phyloP scores from a whole-genome alignment of 495 filamentous ascomycete genomes.

The Lophiotrema nucula region DNA sequence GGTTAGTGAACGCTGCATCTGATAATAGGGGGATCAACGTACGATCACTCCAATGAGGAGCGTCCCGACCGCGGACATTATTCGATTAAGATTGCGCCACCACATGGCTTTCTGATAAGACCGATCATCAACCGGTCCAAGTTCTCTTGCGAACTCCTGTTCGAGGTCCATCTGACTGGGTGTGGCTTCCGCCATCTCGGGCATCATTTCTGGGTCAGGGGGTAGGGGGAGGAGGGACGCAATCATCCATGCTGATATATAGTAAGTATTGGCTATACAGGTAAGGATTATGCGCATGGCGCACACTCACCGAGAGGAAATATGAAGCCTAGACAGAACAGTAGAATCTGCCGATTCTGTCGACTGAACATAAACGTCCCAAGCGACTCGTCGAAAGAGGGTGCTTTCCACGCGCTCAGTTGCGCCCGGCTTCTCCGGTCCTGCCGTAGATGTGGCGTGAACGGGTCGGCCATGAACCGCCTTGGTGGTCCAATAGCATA shows the following conservation, averaged over 20 bases:
- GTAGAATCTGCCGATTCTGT: conserved; percentile 75
- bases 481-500: conserved; percentile 27
- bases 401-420: conserved; percentile 56
- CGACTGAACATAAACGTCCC: conserved; percentile 60
- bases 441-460: conserved; percentile 71
- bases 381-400: conserved; percentile 64
- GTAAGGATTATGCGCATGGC: not conserved
- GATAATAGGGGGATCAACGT: conserved; percentile 38
- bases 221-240: conserved; percentile 82
- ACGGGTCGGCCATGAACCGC: conserved; percentile 40
- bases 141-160: conserved; percentile 32
- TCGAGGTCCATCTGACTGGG: conserved; percentile 36
- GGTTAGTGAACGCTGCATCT: not conserved
- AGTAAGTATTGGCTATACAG: conserved; percentile 3
- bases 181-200: conserved; percentile 14
- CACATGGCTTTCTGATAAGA: conserved; percentile 78
- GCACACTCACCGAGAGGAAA: conserved; percentile 68
- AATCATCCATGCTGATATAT: conserved; percentile 71
- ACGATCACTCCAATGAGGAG: conserved; percentile 74
- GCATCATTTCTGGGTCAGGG: conserved; percentile 16
- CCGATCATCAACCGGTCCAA: conserved; percentile 38
- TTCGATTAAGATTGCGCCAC: conserved; percentile 90
- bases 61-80: conserved; percentile 77
- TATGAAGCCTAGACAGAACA: conserved; percentile 87
- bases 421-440: conserved; percentile 55